These are phyloP conservation scores for Komagataella pseudopastoris DNA, from an alignment of 805 yeast species.

Conservation along the genomic window DNA sequence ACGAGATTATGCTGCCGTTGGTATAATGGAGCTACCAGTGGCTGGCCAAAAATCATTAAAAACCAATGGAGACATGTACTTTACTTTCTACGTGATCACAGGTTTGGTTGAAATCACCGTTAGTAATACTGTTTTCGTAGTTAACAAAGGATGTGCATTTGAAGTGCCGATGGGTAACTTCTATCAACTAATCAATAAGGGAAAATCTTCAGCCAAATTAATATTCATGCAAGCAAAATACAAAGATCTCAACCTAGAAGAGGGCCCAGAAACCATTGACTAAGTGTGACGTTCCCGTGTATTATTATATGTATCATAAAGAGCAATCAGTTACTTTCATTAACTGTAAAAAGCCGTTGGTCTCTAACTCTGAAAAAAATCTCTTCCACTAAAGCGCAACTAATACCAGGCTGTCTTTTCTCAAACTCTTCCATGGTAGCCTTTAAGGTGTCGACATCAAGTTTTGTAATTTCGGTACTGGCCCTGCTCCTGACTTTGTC, in stretches of 20 bases:
- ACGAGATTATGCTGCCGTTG: slow-evolving; percentile 56
- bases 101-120: slow-evolving; percentile 63
- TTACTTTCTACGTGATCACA: slow-evolving; percentile 59
- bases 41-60: slow-evolving; percentile 47
- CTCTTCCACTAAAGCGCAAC: slow-evolving; percentile 35
- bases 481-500: slow-evolving; percentile 39
- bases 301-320: background rate
- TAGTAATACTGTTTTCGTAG: slow-evolving; percentile 42
- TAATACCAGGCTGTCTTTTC: slow-evolving; percentile 42
- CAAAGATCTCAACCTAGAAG: slow-evolving; percentile 16
- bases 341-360: background rate
- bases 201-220: slow-evolving; percentile 41
- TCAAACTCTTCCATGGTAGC: slow-evolving; percentile 31
- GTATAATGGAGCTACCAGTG: slow-evolving; percentile 52
- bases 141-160: slow-evolving; percentile 62
- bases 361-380: background rate
- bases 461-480: slow-evolving; percentile 29
- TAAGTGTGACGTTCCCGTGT: background rate
- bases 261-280: slow-evolving; percentile 1
- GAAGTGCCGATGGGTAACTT: slow-evolving; percentile 70
- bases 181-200: slow-evolving; percentile 55
- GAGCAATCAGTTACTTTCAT: background rate
- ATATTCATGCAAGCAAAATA: slow-evolving; percentile 64
- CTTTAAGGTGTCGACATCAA: slow-evolving; percentile 28
- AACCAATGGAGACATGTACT: slow-evolving; percentile 51